These are phyloP conservation scores for Taxillus chinensis DNA, from an alignment of 164 flowering plant genomes.

Conservation along the genomic window DNA sequence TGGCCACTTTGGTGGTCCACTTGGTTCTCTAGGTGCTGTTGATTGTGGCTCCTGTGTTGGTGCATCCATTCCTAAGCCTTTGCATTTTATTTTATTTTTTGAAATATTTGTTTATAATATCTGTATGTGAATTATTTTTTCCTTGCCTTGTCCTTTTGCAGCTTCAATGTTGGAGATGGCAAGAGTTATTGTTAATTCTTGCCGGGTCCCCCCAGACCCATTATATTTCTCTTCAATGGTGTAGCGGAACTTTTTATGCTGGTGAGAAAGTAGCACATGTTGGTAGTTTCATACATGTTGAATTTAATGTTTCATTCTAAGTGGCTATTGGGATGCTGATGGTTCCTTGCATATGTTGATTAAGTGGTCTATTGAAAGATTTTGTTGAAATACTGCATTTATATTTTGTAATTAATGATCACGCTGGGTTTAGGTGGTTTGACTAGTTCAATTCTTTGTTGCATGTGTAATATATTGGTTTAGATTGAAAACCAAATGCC, in stretches of 20 bases:
- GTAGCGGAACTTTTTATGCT: constrained; percentile 96
- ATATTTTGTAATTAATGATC: no score
- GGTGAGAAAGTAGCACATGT: constrained; percentile 35
- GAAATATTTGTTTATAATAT: not conserved
- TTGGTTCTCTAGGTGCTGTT: constrained; percentile 95
- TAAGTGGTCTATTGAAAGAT: no score
- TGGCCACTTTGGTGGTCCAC: constrained; percentile 92
- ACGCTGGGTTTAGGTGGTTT: no score
- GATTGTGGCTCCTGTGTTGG: constrained; percentile 99
- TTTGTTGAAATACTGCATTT: no score
- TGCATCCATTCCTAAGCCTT: constrained; percentile 21
- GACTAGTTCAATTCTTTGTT: no score
- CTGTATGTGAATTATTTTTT: not conserved
- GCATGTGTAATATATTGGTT: no score
- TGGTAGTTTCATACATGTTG: not conserved
- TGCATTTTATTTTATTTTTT: not conserved
- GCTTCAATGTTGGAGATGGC: constrained; percentile 92
- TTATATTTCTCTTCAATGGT: constrained; percentile 91
- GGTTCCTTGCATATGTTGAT: no score
- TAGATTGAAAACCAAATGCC: no score
- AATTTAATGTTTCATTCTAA: no score
- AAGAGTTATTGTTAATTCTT: constrained; percentile 67
- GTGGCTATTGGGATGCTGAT: no score
- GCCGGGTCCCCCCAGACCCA: constrained; percentile 79
- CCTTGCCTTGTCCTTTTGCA: constrained; percentile 20